These are phyloP conservation scores for Fusarium zealandicum DNA, from an alignment of 2,329 filamentous ascomycete genomes.

Conservation along the genomic window DNA sequence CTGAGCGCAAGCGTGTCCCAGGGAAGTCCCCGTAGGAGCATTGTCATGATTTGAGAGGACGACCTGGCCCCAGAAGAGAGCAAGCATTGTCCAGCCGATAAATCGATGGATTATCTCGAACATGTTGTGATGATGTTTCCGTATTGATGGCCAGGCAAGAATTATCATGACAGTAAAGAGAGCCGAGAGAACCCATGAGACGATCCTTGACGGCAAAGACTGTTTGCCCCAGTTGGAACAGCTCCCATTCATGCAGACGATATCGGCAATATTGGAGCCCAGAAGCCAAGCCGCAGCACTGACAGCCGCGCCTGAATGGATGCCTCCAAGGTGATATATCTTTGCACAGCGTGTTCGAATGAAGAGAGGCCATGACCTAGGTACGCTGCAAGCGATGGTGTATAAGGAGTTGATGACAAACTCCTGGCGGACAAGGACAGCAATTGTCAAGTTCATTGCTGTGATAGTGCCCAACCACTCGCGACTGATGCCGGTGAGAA, in stretches of 20 bases:
- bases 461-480: constrained; percentile 52
- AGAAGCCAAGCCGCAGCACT: constrained; percentile 58
- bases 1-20: constrained; percentile 49
- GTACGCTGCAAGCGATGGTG: constrained; percentile 53
- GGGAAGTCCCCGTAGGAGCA: constrained; percentile 41
- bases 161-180: constrained; percentile 66
- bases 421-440: constrained; percentile 61
- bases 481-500: constrained; percentile 45
- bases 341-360: constrained; percentile 56
- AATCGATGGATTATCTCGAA: constrained; percentile 78
- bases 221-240: constrained; percentile 32
- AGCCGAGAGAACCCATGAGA: constrained; percentile 66
- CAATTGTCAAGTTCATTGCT: constrained; percentile 56
- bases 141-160: constrained; percentile 69
- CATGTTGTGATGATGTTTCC: constrained; percentile 68
- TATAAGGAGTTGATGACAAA: constrained; percentile 61
- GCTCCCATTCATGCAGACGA: constrained; percentile 28
- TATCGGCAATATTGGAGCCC: constrained; percentile 46
- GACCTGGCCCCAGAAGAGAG: constrained; percentile 70
- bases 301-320: constrained; percentile 58
- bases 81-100: constrained; percentile 71
- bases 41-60: constrained; percentile 60
- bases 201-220: constrained; percentile 51
- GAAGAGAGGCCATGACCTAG: constrained; percentile 55
- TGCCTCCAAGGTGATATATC: constrained; percentile 60